Conservation (phyloP, 2,329 filamentous ascomycete species). For the Lecanicillium sp. region DNA sequence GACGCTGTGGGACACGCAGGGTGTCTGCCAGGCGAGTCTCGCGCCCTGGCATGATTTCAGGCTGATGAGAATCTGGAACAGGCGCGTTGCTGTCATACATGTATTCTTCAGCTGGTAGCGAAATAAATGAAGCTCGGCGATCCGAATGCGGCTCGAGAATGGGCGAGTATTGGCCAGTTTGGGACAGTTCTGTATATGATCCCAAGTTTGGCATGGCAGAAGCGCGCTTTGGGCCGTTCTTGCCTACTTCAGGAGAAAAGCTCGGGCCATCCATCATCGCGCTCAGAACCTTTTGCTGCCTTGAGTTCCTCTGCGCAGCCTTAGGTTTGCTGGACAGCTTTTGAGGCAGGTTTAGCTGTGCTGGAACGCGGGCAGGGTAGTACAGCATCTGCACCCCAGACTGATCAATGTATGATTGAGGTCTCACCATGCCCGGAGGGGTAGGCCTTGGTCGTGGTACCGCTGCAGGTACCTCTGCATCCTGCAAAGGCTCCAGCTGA, state of each 20-base stretch:
- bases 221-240: slow-evolving; percentile 11
- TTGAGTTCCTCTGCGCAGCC: slow-evolving; percentile 54
- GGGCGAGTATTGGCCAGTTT: slow-evolving; percentile 24
- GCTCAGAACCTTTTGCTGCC: slow-evolving; percentile 66
- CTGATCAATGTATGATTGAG: slow-evolving; percentile 53
- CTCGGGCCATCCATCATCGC: slow-evolving; percentile 36
- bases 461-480: background rate
- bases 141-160: slow-evolving; percentile 33
- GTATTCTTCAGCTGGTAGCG: slow-evolving; percentile 4
- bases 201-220: slow-evolving; percentile 16
- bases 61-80: background rate
- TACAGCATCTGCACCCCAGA: slow-evolving; percentile 80
- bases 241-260: slow-evolving; percentile 7
- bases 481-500: background rate
- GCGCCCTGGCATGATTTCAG: background rate
- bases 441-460: slow-evolving; percentile 14
- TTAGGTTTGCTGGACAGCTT: slow-evolving; percentile 71
- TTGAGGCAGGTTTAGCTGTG: slow-evolving; percentile 86
- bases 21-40: slow-evolving; percentile 11
- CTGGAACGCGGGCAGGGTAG: slow-evolving; percentile 90
- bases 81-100: slow-evolving; percentile 2
- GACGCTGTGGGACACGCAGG: slow-evolving; percentile 24
- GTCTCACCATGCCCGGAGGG: slow-evolving; percentile 24
- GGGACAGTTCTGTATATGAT: slow-evolving; percentile 9
- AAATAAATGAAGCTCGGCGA: slow-evolving; percentile 8